Base-by-base conservation (phyloP, 371 early-diverging fungal genomes). In the Circinella minor region DNA sequence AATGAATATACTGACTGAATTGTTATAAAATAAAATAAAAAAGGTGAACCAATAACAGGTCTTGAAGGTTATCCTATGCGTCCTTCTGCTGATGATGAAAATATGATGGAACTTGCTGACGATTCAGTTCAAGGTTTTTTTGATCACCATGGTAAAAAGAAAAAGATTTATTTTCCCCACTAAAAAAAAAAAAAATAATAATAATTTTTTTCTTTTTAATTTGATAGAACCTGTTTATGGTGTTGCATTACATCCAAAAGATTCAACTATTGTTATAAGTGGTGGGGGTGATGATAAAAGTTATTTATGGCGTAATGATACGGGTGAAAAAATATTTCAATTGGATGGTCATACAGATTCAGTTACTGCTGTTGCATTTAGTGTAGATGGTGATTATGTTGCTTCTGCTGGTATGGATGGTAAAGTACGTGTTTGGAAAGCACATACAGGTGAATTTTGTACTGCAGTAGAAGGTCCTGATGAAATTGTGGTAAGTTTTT, bases 361-460 rank as follows among this genome's bases (percentile, higher is more conserved):
- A 1, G 95, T 97, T 17, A 89, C 92, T 46, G 81, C 89, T 15
- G 92, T 92, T 0, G 88, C 84, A n/a, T 98, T 97, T 78, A 96
- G 91, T 76, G 77, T 74, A 18, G 94, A 95, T 77, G 99, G 98
- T 36, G 80, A 85, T 64, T 93, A 89, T 72, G 90, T 93, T 63
- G 98, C 98, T 11, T 90, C 94, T 4, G 99, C 94, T 38, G 95
- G 95, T 46, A 96, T 74, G 98, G 99, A 98, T 73, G 98, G 98
- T 66, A 91, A 91, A 68, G 87, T 98, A 49, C 86, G 87, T 65
- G 95, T 99, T n/a, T 94, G 92, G 86, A 86, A 88, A 70, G 79
- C 89, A 36, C 80, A 80, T 10, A 86, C 82, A 17, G 92, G 93
- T 46, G 81, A 87, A 69, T 79, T 81, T 48, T 84, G 92, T 36